Evolutionary conservation across 371 early-diverging fungal species (phyloP), one percentile per base, ranked within the genome.

Genomic region (Paraphysoderma sedebokerense): DNA sequence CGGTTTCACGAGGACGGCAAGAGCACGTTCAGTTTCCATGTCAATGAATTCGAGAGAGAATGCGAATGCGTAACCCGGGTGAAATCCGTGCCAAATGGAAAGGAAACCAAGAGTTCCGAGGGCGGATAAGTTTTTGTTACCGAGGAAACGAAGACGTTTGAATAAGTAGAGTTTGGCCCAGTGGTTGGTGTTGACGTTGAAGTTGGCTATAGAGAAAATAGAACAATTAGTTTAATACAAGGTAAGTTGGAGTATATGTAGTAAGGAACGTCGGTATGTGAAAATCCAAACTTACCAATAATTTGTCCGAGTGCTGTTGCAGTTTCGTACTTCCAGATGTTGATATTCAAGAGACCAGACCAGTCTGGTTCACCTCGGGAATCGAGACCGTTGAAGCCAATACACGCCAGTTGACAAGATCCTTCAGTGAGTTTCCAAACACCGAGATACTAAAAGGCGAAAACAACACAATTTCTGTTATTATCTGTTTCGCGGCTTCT

Each of bases 111-210:
- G 59, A 1, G 79, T 67, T 23, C 63, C 71, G 12, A 70, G 49
- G 30, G 74, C 63, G 2, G 80, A 77, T 5, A 73, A 32, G n/a
- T 71, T 50, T 59, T 79, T 81, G 64, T 62, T 76, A 29, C 69
- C 70, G n/a, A 81, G 54, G 56, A 77, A 82, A 20, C 58, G 57
- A 23, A 81, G 62, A 12, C 80, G 70, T 59, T 82, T 81, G 49
- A 79, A 82, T 3, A 82, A 60, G 42, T 82, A 82, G 37, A 69
- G 63, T 56, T 79, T 81, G 48, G 64, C 58, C 83, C 81, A 82
- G 13, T 65, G 54, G 53, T 82, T 82, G 44, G 83, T 82, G 54
- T 82, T 81, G 55, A 79, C 72, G 58, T 82, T 82, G 64, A 81
- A 82, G 2, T 74, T 56, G 5, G 34, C 50, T n/a, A n/a, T n/a